These are phyloP conservation scores for Barnettozyma siamensis DNA, from an alignment of 805 yeast species.

Conservation along the genomic window DNA sequence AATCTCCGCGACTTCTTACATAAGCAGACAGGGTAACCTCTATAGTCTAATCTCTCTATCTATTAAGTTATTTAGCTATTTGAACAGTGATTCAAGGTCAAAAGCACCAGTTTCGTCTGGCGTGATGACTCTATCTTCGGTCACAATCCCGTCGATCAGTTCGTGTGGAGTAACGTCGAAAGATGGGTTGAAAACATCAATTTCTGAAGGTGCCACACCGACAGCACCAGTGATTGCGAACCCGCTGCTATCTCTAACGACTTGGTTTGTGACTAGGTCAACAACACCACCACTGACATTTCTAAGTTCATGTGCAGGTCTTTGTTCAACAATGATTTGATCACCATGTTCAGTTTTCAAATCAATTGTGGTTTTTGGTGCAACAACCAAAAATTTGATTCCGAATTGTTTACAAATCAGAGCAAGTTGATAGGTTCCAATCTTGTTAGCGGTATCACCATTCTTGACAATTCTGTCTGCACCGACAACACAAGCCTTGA, in stretches of 20 bases:
- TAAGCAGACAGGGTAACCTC: background rate
- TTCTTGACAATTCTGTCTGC: slow-evolving; percentile 91
- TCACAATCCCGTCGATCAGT: slow-evolving; percentile 81
- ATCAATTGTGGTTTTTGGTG: slow-evolving; percentile 91
- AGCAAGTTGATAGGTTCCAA: slow-evolving; percentile 90
- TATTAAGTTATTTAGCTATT: too few species aligned
- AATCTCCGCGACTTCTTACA: slow-evolving; percentile 2
- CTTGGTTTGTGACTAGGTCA: slow-evolving; percentile 24
- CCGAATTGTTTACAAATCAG: slow-evolving; percentile 58
- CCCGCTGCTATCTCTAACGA: slow-evolving; percentile 21
- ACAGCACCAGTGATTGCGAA: slow-evolving; percentile 44
- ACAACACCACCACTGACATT: slow-evolving; percentile 65
- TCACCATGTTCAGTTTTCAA: slow-evolving; percentile 58
- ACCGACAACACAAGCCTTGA: slow-evolving; percentile 76
- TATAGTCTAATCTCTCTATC: too few species aligned
- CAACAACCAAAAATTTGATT: slow-evolving; percentile 87
- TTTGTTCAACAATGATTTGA: slow-evolving; percentile 77
- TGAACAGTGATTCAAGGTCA: slow-evolving; percentile 28
- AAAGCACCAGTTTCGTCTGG: slow-evolving; percentile 50
- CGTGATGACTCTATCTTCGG: slow-evolving; percentile 60
- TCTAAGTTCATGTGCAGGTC: slow-evolving; percentile 77
- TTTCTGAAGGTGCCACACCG: slow-evolving; percentile 79
- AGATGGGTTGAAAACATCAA: slow-evolving; percentile 92
- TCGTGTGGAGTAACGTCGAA: slow-evolving; percentile 88
- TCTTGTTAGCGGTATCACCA: slow-evolving; percentile 96